These are phyloP conservation scores for Isochrysis galbana DNA, from an alignment of 78 protist species.

Conservation along the genomic window DNA sequence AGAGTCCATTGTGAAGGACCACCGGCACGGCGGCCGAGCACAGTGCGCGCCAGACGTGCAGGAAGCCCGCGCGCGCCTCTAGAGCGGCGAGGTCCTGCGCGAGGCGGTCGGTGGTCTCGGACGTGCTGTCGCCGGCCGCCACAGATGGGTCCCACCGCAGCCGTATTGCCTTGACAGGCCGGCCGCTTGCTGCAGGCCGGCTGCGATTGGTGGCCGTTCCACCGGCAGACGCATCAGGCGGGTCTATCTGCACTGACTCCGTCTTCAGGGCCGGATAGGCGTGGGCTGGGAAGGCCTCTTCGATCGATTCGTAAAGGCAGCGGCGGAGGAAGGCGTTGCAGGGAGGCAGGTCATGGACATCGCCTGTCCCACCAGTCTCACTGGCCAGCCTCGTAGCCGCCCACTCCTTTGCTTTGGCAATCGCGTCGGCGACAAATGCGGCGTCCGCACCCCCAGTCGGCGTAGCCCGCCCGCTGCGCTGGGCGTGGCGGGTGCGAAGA, in stretches of 20 bases:
- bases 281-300: neutral
- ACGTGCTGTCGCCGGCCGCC: neutral
- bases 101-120: neutral
- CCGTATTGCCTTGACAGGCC: neutral
- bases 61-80: neutral
- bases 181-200: too few relatives aligned
- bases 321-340: neutral
- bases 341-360: neutral
- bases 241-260: neutral
- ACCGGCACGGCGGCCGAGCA: neutral
- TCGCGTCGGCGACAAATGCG: neutral
- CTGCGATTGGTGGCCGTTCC: too few relatives aligned
- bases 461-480: neutral
- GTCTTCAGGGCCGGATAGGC: neutral
- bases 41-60: neutral
- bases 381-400: neutral
- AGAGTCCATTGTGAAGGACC: neutral
- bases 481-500: neutral
- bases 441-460: neutral
- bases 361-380: neutral
- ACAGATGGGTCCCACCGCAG: neutral
- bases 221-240: too few relatives aligned
- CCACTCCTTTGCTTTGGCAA: too few relatives aligned
- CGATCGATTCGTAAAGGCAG: neutral
- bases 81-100: neutral